Percentiles rank a stretch among this genome's conserved stretches.
Evolutionary conservation across 208 protist genomes (phyloP).

Genomic region (Novymonas esmeraldas): DNA sequence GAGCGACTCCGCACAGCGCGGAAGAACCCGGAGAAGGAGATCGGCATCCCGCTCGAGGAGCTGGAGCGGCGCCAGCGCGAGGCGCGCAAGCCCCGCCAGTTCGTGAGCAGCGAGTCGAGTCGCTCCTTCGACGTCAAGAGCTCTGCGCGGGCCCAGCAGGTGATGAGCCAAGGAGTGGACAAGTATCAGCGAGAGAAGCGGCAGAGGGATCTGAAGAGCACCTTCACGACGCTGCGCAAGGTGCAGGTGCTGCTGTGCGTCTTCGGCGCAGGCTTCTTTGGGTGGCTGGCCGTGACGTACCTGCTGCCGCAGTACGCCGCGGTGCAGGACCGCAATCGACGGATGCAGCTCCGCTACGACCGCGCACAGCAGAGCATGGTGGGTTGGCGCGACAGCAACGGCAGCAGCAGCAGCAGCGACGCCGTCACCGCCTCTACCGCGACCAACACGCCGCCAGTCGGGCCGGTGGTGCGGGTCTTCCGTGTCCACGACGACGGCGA

Average conservation of each 20-base stretch:
- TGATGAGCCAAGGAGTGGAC: conserved; percentile 75
- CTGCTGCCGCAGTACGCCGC: conserved; percentile 74
- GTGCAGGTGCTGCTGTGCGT: conserved; percentile 51
- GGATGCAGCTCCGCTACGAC: conserved; percentile 66
- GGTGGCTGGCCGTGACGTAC: conserved; percentile 50
- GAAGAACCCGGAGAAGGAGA: conserved; percentile 59
- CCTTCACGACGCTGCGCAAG: conserved; percentile 53
- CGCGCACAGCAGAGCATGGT: conserved; percentile 44
- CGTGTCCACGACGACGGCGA: conserved; percentile 8
- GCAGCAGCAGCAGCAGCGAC: not conserved
- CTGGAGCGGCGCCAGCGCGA: conserved; percentile 59
- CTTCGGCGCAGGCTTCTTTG: conserved; percentile 40
- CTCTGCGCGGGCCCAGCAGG: conserved; percentile 82
- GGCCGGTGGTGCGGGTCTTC: conserved; percentile 29
- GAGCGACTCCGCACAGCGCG: conserved; percentile 38
- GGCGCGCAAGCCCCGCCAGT: conserved; percentile 52
- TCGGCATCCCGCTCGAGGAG: conserved; percentile 74
- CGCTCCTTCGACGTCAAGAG: conserved; percentile 81
- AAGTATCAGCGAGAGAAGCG: conserved; percentile 69
- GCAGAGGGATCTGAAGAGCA: conserved; percentile 53
- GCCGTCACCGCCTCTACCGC: not conserved
- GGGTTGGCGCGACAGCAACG: not conserved
- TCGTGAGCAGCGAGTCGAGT: conserved; percentile 42
- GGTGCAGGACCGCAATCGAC: conserved; percentile 65
- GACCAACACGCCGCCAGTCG: not conserved